Conservation (phyloP, 805 yeast genomes). For the Blastobotrys muscicola region DNA sequence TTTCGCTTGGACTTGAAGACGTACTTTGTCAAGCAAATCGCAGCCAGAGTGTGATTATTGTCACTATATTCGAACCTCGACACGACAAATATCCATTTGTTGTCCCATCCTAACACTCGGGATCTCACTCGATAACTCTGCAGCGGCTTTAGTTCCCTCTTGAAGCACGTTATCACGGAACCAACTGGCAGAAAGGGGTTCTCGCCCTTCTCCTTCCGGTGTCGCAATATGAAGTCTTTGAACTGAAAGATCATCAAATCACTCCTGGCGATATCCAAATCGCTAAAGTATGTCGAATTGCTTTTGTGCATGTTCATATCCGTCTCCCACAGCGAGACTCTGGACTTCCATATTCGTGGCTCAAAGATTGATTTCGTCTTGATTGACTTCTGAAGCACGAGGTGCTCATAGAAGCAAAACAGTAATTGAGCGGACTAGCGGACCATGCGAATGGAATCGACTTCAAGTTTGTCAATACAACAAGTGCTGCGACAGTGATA, state of each 20-base stretch:
- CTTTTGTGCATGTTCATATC: constrained; percentile 84
- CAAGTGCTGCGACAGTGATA: too few relatives aligned
- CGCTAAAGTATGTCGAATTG: constrained; percentile 76
- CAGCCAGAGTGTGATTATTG: constrained; percentile 34
- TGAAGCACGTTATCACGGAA: constrained; percentile 54
- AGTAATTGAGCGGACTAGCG: constrained; percentile 58
- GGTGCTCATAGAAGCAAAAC: constrained; percentile 32
- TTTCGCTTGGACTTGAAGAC: constrained; percentile 72
- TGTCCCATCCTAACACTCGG: constrained; percentile 70
- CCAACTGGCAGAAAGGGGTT: constrained; percentile 73
- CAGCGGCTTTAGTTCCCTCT: constrained; percentile 65
- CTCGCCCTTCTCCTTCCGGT: constrained; percentile 29
- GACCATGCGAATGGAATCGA: constrained; percentile 61
- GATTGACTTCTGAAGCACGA: constrained; percentile 28
- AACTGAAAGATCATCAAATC: constrained; percentile 49
- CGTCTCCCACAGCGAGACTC: constrained; percentile 68
- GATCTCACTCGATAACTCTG: constrained; percentile 46
- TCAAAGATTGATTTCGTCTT: constrained; percentile 30
- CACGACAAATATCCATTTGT: constrained; percentile 72
- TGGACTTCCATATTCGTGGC: constrained; percentile 36
- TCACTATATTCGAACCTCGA: constrained; percentile 45
- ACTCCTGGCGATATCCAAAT: constrained; percentile 70
- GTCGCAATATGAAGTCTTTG: constrained; percentile 43
- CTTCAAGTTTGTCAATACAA: constrained; percentile 49
- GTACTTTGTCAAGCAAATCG: constrained; percentile 63